Evolutionary conservation across 139 green algal genomes (phyloP).

Genomic region (Chlamydomonas sphaeroides): DNA sequence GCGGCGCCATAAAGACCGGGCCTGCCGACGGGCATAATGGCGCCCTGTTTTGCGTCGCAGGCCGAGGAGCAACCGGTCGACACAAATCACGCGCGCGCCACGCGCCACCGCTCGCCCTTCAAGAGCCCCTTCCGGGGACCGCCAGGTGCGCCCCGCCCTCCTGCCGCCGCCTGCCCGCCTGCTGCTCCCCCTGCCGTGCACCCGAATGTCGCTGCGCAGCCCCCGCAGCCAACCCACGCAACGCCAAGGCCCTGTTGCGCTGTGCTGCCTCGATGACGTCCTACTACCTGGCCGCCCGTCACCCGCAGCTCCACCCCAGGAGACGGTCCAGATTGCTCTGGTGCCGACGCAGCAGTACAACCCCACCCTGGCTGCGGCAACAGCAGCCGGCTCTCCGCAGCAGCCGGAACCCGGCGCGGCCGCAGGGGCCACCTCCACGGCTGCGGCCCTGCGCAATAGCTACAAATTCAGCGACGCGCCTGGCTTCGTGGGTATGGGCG

Average conservation of each 20-base stretch:
- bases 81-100: background rate
- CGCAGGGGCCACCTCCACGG: background rate
- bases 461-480: slow-evolving; percentile 29
- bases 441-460: background rate
- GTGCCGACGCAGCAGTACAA: slow-evolving; percentile 33
- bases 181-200: no score
- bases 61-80: slow-evolving; percentile 7
- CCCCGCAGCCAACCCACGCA: no score
- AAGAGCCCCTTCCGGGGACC: slow-evolving; percentile 26
- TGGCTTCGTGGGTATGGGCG: background rate
- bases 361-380: background rate
- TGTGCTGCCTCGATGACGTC: background rate
- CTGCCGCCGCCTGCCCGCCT: no score
- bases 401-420: background rate
- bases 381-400: background rate
- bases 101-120: slow-evolving; percentile 22
- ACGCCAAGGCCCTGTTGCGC: no score
- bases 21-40: no score
- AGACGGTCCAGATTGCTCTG: slow-evolving; percentile 51
- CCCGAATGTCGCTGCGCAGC: no score
- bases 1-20: no score
- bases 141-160: slow-evolving; percentile 1
- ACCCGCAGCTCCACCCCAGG: slow-evolving; percentile 17
- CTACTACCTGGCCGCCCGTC: background rate
- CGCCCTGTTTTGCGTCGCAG: background rate